A percentile compares a stretch with the other conserved stretches of the same genome.
Conservation (phyloP, 2,329 filamentous ascomycete genomes). For the Claviceps cyperi region DNA sequence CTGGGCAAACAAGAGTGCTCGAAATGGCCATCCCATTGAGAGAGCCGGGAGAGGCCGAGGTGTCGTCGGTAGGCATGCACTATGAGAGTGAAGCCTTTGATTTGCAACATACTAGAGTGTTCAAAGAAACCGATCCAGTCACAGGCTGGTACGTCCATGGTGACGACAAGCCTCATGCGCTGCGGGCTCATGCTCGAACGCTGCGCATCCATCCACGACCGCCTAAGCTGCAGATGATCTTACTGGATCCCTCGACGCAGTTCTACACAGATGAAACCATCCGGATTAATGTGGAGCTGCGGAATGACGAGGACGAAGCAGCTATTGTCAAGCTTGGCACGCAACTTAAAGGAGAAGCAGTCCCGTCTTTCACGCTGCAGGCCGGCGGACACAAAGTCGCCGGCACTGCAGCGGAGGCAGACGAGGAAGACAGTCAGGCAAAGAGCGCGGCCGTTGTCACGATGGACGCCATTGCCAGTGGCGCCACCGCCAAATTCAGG, state of each 20-base stretch:
- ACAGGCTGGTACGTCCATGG: constrained; percentile 36
- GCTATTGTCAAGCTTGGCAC: constrained; percentile 59
- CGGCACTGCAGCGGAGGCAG: constrained; percentile 14
- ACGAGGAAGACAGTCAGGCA: constrained; percentile 25
- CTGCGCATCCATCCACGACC: constrained; percentile 75
- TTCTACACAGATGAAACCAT: constrained; percentile 80
- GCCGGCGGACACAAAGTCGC: constrained; percentile 20
- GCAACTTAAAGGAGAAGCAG: constrained; percentile 44
- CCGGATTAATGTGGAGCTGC: constrained; percentile 50
- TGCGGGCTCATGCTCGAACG: constrained; percentile 34
- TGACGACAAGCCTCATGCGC: constrained; percentile 29
- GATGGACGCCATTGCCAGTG: constrained; percentile 33
- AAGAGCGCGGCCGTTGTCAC: constrained; percentile 22
- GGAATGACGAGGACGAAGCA: constrained; percentile 73
- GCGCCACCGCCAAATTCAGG: constrained; percentile 26
- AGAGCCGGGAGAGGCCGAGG: constrained; percentile 65
- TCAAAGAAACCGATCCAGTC: constrained; percentile 27
- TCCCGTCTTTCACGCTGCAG: constrained; percentile 31
- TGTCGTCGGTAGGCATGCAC: constrained; percentile 46
- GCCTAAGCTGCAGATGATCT: constrained; percentile 70
- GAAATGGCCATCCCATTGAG: constrained; percentile 60
- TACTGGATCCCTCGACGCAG: constrained; percentile 47
- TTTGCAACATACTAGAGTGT: constrained; percentile 48
- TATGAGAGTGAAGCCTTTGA: constrained; percentile 52
- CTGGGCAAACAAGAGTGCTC: constrained; percentile 55